Evolutionary conservation across 2,329 filamentous ascomycete species (phyloP), one percentile per base, ranked within the genome.

Genomic region (Thelonectria olida): DNA sequence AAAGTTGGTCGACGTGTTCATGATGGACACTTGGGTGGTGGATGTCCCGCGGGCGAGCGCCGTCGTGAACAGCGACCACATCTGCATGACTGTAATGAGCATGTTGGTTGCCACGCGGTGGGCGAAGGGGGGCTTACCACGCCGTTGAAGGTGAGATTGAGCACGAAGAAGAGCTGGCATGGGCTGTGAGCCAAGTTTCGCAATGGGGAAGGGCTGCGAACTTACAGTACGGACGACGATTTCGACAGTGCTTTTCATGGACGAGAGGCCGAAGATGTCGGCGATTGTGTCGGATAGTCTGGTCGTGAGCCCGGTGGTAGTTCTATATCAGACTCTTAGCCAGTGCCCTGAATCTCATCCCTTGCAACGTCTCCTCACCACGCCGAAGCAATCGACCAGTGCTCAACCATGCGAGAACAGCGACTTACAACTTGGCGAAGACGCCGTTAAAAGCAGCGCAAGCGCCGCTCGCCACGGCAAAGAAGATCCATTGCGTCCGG

Each of bases 1-100:
- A 75, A 95, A 95, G 78, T 95, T 95, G 58, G 90, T 84, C 13
- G 90, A 92, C 3, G 92, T 94, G 76, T 95, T 95, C 75, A 95
- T 88, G 74, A 95, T 90, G 67, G 88, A 90, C 49, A 94, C 92
- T 72, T 92, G 90, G 0, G 92, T 92, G 8, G 92, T 93, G 2
- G 90, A 93, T 59, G 86, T 85, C 13, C 91, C 90, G 17, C 86
- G 84, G 0, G 91, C 88, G n/a, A 95, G 85, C 53, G 92, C 92
- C 50, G 87, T 85, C 7, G 92, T 95, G 79, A 94, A 95, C 48
- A 95, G 84, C 0, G 90, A 88, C 92, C 92, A 95, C 92, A 95
- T 95, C 77, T 87, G 45, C 4, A n/a, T 54, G 61, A 42, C 8
- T 41, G 55, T 42, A 34, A 17, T 9, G 28, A 10, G 10, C 25